These are phyloP conservation scores for Lichtheimia corymbifera DNA, from an alignment of 371 early-diverging fungal genomes.

Conservation along the genomic window DNA sequence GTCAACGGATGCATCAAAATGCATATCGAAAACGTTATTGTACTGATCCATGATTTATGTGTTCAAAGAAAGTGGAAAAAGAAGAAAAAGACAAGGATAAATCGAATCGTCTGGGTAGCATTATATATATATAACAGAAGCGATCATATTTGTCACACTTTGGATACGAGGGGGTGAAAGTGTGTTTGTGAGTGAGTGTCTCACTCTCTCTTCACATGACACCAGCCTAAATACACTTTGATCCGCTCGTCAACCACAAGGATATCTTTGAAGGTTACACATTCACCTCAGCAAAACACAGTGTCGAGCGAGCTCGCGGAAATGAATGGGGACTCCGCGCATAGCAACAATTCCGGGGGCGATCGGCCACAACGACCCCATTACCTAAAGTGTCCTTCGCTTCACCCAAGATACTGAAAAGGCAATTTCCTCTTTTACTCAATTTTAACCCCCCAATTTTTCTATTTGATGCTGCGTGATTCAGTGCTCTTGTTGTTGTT, in stretches of 20 bases:
- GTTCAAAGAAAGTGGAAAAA: neutral
- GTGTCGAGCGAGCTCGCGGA: conserved; percentile 1
- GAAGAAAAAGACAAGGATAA: conserved; percentile 8
- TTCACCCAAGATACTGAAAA: neutral
- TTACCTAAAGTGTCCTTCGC: conserved; percentile 1
- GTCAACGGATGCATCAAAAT: neutral
- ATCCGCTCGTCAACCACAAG: too few relatives aligned
- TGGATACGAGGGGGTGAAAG: too few relatives aligned
- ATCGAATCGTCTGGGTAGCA: neutral
- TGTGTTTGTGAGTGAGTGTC: too few relatives aligned
- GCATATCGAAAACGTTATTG: neutral
- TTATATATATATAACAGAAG: too few relatives aligned
- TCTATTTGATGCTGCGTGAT: too few relatives aligned
- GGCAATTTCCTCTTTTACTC: conserved; percentile 1
- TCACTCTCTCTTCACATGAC: too few relatives aligned
- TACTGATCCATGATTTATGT: neutral
- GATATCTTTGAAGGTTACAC: too few relatives aligned
- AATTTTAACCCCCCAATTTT: too few relatives aligned
- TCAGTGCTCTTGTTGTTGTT: too few relatives aligned
- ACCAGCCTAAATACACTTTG: too few relatives aligned
- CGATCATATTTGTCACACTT: too few relatives aligned
- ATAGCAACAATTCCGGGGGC: conserved; percentile 4
- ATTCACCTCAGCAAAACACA: too few relatives aligned
- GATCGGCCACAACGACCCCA: neutral
- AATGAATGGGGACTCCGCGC: conserved; percentile 10